phyloP scores from a whole-genome alignment of 257 asterid species.

The Plectranthus barbatus region DNA sequence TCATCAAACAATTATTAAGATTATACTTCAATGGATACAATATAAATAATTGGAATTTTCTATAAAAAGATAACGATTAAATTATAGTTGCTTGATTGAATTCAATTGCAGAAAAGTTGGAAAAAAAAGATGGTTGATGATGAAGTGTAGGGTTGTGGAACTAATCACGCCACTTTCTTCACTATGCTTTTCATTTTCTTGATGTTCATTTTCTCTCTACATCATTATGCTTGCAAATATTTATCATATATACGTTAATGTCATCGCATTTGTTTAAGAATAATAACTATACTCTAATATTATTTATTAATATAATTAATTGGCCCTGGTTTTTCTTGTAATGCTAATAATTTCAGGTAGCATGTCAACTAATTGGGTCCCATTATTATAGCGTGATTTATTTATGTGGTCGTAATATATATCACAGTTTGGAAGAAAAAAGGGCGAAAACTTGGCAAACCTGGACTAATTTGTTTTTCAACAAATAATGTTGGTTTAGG shows the following conservation, averaged over 20 bases:
- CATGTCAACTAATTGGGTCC: background rate
- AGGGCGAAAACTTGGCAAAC: background rate
- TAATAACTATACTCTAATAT: background rate
- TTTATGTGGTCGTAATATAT: background rate
- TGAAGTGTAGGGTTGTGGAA: background rate
- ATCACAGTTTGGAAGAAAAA: background rate
- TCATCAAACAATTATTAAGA: no score
- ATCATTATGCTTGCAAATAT: no score
- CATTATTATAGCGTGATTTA: background rate
- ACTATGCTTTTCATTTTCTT: no score
- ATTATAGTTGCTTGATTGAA: background rate
- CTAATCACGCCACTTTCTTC: background rate
- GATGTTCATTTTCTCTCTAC: no score
- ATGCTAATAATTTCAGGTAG: background rate
- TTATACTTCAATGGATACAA: no score
- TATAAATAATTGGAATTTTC: no score
- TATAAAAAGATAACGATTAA: background rate
- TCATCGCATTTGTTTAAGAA: background rate
- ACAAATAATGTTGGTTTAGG: no score
- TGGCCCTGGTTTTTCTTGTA: background rate
- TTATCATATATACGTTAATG: no score
- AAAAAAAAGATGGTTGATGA: background rate
- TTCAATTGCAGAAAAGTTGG: background rate
- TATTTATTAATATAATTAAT: background rate
- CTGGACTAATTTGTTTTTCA: no score